These are phyloP conservation scores for Echinosophora koreensis DNA, from an alignment of 306 rosid genomes.

Conservation along the genomic window DNA sequence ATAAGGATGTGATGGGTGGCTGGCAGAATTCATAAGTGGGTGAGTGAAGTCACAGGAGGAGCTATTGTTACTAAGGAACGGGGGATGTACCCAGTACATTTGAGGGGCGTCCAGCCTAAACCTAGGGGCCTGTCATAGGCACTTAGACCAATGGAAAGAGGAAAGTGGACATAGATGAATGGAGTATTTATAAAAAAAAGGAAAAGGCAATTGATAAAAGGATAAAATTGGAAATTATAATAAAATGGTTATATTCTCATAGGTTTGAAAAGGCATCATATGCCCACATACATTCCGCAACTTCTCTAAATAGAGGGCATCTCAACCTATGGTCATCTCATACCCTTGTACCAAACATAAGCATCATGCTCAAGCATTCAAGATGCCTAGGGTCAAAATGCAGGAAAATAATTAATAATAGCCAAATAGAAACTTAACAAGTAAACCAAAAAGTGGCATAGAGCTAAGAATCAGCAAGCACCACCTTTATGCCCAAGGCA, in stretches of 20 bases:
- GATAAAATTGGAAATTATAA: conserved; percentile 34
- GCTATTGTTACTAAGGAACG: conserved; percentile 34
- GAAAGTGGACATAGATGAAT: conserved; percentile 28
- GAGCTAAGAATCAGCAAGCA: conserved; percentile 37
- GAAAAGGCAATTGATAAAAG: conserved; percentile 5
- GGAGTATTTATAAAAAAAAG: conserved; percentile 25
- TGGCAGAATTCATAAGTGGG: conserved; percentile 28
- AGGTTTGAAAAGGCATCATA: conserved; percentile 38
- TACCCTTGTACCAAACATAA: conserved; percentile 34
- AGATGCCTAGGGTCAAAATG: conserved; percentile 32
- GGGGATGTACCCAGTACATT: conserved; percentile 33
- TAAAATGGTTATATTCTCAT: conserved; percentile 34
- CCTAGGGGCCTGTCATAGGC: conserved; percentile 31
- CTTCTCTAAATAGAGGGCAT: conserved; percentile 31
- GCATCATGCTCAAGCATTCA: conserved; percentile 39
- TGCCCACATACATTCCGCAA: conserved; percentile 19
- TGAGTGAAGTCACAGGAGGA: not conserved
- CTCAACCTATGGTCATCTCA: conserved; percentile 34
- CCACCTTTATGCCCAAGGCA: conserved; percentile 79
- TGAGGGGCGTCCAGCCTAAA: conserved; percentile 31
- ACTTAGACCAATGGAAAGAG: conserved; percentile 39
- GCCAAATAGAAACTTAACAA: conserved; percentile 18
- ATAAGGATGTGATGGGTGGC: conserved; percentile 45
- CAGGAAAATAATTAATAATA: conserved; percentile 20
- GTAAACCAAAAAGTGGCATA: conserved; percentile 23